Evolutionary conservation across 2,329 filamentous ascomycete species (phyloP).

Genomic region (Sporothrix variecibatus): DNA sequence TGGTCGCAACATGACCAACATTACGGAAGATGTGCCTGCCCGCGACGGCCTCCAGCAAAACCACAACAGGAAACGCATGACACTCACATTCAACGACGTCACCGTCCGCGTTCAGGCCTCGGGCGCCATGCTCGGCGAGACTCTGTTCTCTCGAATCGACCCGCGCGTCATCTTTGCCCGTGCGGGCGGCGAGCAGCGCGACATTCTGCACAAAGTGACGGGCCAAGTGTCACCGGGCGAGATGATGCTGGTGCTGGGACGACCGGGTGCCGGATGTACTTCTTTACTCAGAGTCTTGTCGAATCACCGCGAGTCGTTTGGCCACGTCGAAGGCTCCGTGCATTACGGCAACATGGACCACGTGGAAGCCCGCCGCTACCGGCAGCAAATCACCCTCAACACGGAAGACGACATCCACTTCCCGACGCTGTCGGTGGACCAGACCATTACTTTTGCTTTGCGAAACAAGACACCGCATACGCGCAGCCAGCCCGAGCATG

Average conservation of each 20-base stretch:
- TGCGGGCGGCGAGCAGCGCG: not conserved
- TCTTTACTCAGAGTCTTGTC: conserved; percentile 64
- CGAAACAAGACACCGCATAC: conserved; percentile 49
- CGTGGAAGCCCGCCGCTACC: conserved; percentile 45
- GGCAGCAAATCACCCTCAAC: conserved; percentile 54
- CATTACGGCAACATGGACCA: conserved; percentile 57
- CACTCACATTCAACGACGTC: conserved; percentile 28
- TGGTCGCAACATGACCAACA: not conserved
- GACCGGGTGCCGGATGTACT: conserved; percentile 60
- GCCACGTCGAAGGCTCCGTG: conserved; percentile 64
- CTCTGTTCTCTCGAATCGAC: conserved; percentile 27
- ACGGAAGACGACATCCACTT: conserved; percentile 68
- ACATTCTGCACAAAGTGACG: conserved; percentile 23
- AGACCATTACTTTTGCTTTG: conserved; percentile 68
- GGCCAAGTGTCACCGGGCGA: conserved; percentile 27
- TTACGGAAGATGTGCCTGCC: not conserved
- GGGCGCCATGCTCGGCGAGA: conserved; percentile 28
- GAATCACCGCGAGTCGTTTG: conserved; percentile 67
- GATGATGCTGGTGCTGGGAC: conserved; percentile 48
- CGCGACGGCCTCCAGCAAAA: not conserved
- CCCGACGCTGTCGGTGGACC: conserved; percentile 65
- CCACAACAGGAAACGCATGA: conserved; percentile 19
- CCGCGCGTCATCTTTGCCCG: conserved; percentile 20
- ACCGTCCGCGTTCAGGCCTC: conserved; percentile 28
- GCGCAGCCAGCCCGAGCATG: conserved; percentile 51